Conservation (phyloP, 73 alveolate species). For the Paramecium caudatum region DNA sequence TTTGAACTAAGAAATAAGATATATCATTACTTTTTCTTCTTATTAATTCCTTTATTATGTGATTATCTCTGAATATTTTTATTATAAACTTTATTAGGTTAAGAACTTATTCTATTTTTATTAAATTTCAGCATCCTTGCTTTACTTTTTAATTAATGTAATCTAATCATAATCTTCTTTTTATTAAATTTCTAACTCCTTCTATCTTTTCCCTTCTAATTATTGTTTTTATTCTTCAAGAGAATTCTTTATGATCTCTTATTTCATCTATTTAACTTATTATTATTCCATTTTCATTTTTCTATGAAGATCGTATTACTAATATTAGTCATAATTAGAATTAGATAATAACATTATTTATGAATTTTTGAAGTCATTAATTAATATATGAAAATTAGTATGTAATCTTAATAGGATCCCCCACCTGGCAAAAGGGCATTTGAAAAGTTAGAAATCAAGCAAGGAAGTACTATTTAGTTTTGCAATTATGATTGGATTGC, state of each 20-base stretch:
- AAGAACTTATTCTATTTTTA: neutral
- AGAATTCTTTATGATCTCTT: neutral
- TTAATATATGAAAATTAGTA: constrained; percentile 35
- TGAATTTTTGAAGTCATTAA: neutral
- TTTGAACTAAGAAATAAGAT: neutral
- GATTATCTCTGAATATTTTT: constrained; percentile 34
- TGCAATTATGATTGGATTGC: constrained; percentile 44
- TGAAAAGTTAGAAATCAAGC: neutral
- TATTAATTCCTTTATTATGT: neutral
- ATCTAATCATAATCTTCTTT: constrained; percentile 3
- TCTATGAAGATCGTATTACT: constrained; percentile 8
- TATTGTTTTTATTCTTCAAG: constrained; percentile 4
- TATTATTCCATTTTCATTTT: neutral
- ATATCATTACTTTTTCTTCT: neutral
- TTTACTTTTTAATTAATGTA: neutral
- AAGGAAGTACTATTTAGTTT: neutral
- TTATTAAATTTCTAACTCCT: neutral
- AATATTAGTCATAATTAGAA: constrained; percentile 4
- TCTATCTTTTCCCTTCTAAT: neutral
- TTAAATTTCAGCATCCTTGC: neutral
- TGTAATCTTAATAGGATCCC: neutral
- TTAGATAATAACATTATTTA: constrained; percentile 42
- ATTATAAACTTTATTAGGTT: neutral
- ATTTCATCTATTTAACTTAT: neutral
- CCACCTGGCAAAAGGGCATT: neutral